Evolutionary conservation across 2,329 filamentous ascomycete species (phyloP), one percentile per base, ranked within the genome.

Genomic region (Monilinia laxa): DNA sequence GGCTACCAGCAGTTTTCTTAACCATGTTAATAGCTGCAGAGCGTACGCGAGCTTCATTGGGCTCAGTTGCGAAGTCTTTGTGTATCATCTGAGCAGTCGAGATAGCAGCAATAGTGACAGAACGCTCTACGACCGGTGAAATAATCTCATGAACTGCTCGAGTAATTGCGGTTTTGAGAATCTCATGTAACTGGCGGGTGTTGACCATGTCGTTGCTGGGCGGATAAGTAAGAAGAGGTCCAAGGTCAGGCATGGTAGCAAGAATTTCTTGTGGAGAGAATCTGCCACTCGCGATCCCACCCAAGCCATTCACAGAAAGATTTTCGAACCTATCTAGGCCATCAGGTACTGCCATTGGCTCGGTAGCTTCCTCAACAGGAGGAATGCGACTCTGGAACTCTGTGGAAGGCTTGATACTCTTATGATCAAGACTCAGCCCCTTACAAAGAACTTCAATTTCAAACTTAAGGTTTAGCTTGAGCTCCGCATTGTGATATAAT

Each of bases 361-460:
- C 80, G 49, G 84, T 82, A 68, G 85, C 82, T 56, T 89, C 87
- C 57, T 90, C 89, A 23, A 88, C 81, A 55, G 81, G 79, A 11
- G 83, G 82, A 14, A 85, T 84, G 52, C 93, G 87, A 71, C 93
- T 91, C 69, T 93, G 85, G 66, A 99, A 95, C 75, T 93, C 89
- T 28, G 90, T 88, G 0, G 93, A 92, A 0, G 94, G 92, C 73
- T 96, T 90, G 69, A 98, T 93, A 68, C 86, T 89, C 79, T 96
- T 97, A 78, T 97, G 90, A 70, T 98, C 93, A n/a, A 98, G 83
- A 65, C 89, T 90, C 20, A 99, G 82, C 16, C 93, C 93, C 76
- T 96, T 96, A 82, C 93, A 99, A 31, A 99, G 84, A 35, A 99
- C 93, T 78, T 99, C 95, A 67, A 99, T 98, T 78, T 99, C 95